Evolutionary conservation across 2,329 filamentous ascomycete genomes (phyloP).

Genomic region (Penicillium sp.): DNA sequence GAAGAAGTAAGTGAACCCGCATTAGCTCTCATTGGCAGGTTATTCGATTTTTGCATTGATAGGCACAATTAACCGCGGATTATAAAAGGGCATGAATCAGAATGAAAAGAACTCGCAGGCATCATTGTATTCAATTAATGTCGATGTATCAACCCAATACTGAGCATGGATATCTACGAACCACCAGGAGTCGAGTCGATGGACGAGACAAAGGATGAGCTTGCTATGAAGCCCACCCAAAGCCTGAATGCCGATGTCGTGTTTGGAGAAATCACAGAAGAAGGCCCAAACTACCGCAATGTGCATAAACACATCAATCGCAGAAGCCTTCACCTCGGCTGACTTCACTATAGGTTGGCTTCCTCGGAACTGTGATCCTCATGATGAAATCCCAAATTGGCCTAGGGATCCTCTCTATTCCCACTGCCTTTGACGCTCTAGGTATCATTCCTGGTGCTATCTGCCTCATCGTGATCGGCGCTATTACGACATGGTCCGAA

Average conservation of each 20-base stretch:
- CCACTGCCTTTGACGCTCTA: slow-evolving; percentile 44
- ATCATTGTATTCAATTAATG: neutral
- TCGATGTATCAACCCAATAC: neutral
- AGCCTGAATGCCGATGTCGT: slow-evolving; percentile 26
- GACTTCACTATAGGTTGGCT: slow-evolving; percentile 35
- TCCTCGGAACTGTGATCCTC: slow-evolving; percentile 42
- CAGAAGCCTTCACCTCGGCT: neutral
- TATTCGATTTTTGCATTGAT: no score
- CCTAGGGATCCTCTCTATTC: slow-evolving; percentile 49
- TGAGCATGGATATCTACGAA: neutral
- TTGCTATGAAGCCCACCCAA: neutral
- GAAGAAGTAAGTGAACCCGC: neutral
- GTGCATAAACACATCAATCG: slow-evolving; percentile 13
- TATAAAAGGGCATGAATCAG: neutral
- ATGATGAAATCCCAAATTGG: slow-evolving; percentile 49
- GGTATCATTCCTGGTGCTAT: slow-evolving; percentile 52
- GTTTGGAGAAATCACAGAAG: slow-evolving; percentile 34
- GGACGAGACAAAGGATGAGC: neutral
- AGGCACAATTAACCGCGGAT: neutral
- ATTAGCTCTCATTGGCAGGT: neutral
- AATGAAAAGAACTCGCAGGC: neutral
- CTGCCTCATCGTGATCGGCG: slow-evolving; percentile 39
- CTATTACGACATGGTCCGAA: slow-evolving; percentile 49
- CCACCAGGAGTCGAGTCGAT: neutral
- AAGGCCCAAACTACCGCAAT: slow-evolving; percentile 32